Conservation (phyloP, 192 early-diverging fungal genomes). For the Backusella luteola region DNA sequence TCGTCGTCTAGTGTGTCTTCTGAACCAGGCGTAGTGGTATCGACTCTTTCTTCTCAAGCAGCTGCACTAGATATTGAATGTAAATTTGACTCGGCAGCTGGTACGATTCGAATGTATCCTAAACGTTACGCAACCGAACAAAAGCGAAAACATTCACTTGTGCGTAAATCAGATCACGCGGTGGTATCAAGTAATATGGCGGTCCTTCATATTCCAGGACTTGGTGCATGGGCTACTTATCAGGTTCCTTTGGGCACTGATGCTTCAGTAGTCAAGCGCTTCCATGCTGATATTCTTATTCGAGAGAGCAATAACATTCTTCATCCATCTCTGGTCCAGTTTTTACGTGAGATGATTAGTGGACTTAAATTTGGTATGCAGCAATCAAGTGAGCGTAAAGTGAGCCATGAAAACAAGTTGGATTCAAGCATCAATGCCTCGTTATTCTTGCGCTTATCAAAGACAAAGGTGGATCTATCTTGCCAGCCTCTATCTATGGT, state of each 20-base stretch:
- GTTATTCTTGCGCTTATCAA: slow-evolving; percentile 56
- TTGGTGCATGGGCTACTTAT: slow-evolving; percentile 48
- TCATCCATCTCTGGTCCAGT: slow-evolving; percentile 67
- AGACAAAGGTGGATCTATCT: slow-evolving; percentile 69
- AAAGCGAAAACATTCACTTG: slow-evolving; percentile 5
- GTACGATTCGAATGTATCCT: slow-evolving; percentile 51
- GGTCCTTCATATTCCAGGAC: slow-evolving; percentile 51
- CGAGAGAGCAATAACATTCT: slow-evolving; percentile 69
- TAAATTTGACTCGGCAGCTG: slow-evolving; percentile 45
- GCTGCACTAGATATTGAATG: slow-evolving; percentile 47
- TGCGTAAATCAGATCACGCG: slow-evolving; percentile 16
- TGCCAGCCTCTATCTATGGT: slow-evolving; percentile 79
- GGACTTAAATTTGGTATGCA: slow-evolving; percentile 61
- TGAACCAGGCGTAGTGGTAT: neutral
- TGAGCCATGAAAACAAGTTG: neutral
- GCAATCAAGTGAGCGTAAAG: slow-evolving; percentile 36
- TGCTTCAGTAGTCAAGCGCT: slow-evolving; percentile 23
- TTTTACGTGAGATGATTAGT: slow-evolving; percentile 62
- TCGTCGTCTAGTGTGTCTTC: neutral
- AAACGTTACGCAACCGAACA: slow-evolving; percentile 39
- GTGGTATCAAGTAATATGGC: slow-evolving; percentile 34
- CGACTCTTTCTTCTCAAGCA: slow-evolving; percentile 5
- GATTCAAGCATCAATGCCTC: slow-evolving; percentile 43
- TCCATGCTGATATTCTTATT: slow-evolving; percentile 64
- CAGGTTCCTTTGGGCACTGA: slow-evolving; percentile 44